Evolutionary conservation across 345 rosid genomes (phyloP).

Genomic region (Syzygium jambos): DNA sequence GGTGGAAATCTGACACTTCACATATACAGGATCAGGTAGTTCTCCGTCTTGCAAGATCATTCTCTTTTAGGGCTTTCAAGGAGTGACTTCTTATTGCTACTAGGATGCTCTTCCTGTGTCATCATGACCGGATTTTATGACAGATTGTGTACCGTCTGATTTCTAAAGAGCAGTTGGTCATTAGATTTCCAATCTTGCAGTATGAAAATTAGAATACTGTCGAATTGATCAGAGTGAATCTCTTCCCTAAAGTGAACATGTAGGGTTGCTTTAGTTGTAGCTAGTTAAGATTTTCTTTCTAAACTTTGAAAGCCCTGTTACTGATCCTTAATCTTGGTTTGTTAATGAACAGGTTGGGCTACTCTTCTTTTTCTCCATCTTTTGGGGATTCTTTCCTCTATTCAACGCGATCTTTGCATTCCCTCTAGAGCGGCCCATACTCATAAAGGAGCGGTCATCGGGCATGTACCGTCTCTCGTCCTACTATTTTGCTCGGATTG

Average conservation of each 20-base stretch:
- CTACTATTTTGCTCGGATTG: slow-evolving; percentile 64
- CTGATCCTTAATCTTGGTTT: not conserved
- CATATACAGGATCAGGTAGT: slow-evolving; percentile 88
- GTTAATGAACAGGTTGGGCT: slow-evolving; percentile 58
- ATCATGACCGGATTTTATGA: not conserved
- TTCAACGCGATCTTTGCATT: slow-evolving; percentile 75
- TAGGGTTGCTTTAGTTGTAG: not conserved
- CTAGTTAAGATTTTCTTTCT: not conserved
- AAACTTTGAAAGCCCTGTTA: not conserved
- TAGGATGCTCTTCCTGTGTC: not conserved
- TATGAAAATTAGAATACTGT: not conserved
- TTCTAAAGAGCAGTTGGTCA: not conserved
- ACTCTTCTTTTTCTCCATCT: slow-evolving; percentile 82
- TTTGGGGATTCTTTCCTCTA: slow-evolving; percentile 91
- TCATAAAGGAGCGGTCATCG: slow-evolving; percentile 78
- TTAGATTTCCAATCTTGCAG: not conserved
- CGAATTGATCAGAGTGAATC: not conserved
- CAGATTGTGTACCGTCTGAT: not conserved
- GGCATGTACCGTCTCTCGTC: slow-evolving; percentile 92
- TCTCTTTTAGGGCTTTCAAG: not conserved
- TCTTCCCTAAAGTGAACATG: not conserved
- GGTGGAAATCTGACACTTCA: slow-evolving; percentile 74
- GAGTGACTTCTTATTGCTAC: not conserved
- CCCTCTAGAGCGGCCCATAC: slow-evolving; percentile 85
- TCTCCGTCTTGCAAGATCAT: not conserved